Evolutionary conservation across 441 rosid genomes (phyloP), one percentile per base, ranked within the genome.

Genomic region (Brassica hybrid): DNA sequence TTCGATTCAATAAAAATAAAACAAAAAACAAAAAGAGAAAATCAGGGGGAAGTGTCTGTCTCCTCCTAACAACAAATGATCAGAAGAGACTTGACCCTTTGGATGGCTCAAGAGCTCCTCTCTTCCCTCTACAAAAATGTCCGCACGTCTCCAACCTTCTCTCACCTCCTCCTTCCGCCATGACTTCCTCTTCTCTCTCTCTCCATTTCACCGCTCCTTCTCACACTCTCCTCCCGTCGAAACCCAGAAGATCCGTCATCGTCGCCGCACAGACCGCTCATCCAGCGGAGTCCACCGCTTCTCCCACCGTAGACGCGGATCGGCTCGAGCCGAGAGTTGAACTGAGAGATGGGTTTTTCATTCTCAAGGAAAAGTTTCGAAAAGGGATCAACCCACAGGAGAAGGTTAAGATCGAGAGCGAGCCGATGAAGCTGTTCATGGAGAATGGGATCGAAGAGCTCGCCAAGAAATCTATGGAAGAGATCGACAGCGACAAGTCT

Each of bases 321-420:
- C 89, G 97, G 76, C 79, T 92, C 73, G 96, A 92, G 80, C 94
- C 97, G 0, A 87, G 93, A 73, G 96, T 94, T 72, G 94, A 91
- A 74, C 86, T 88, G 81, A 85, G 58, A 72, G 88, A 89, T 79
- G 97, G 97, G 6, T 94, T 79, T 73, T 92, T 83, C 72, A 85
- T 90, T 56, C 83, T 94, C 83, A 94, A 92, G 84, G 97, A 94
- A 85, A 92, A 91, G 82, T 94, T 91, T 60, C 85, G 97, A 11
- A 72, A 80, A 69, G 96, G 98, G 2, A 88, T 94, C 19, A 94
- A 91, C 63, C 97, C 97, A 23, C 93, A 82, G 65, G 98, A 92
- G 85, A 94, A 92, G 82, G 81, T 91, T 52, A 94, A 94, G 89
- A 83, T 94, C 56, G n/a, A n/a, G n/a, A n/a, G n/a, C n/a, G n/a